Conservation (phyloP, 768 basidiomycete genomes). For the Lentinula boryana region DNA sequence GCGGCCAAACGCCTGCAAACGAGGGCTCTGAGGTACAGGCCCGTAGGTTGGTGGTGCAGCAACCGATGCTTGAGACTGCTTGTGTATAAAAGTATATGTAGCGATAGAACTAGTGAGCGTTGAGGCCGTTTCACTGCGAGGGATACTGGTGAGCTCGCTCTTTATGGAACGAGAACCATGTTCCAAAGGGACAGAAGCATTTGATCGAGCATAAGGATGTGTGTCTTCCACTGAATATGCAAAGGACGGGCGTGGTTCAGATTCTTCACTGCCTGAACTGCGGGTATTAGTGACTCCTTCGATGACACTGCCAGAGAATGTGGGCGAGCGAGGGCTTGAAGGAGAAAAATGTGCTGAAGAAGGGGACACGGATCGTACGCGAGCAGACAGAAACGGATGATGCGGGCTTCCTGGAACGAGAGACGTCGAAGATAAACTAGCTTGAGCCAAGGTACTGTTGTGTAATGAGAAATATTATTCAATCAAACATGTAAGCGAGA, state of each 20-base stretch:
- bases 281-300: conserved; percentile 9
- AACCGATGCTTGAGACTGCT: conserved; percentile 10
- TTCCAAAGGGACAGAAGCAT: conserved; percentile 57
- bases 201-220: conserved; percentile 66
- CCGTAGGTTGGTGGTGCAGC: conserved; percentile 22
- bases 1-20: conserved; percentile 4
- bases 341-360: conserved; percentile 22
- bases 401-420: conserved; percentile 32
- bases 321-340: conserved; percentile 16
- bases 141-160: conserved; percentile 23
- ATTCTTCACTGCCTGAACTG: conserved; percentile 10
- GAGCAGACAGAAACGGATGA: conserved; percentile 34
- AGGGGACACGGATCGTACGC: conserved; percentile 26
- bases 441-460: conserved; percentile 52
- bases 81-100: conserved; percentile 9
- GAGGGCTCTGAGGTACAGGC: conserved; percentile 32
- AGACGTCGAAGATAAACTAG: conserved; percentile 53
- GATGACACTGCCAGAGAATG: conserved; percentile 11
- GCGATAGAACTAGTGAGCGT: conserved; percentile 42
- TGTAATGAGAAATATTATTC: conserved; percentile 3
- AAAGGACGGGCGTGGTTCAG: conserved; percentile 14
- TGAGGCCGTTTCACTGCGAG: conserved; percentile 44
- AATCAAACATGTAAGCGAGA: conserved; percentile 1
- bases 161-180: conserved; percentile 24
- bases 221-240: conserved; percentile 28